Evolutionary conservation across 108 stramenopile genomes (phyloP).

Genomic region (Skeletonema marinoi): DNA sequence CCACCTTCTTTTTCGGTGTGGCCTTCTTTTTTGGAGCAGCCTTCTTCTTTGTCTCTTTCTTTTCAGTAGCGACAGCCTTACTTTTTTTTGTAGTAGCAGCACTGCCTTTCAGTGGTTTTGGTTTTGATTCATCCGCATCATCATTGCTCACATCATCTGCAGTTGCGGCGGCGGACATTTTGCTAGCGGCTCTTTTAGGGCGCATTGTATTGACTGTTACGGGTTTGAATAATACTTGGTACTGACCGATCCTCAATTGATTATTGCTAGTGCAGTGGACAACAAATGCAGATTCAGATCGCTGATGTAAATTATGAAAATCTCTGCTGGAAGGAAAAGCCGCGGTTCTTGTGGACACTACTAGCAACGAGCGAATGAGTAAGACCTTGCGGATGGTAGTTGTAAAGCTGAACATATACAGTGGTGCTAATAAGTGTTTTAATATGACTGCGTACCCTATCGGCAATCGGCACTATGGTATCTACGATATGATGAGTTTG

Average conservation of each 20-base stretch:
- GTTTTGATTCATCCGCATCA: not conserved
- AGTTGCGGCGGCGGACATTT: not conserved
- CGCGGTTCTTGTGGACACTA: too few species aligned
- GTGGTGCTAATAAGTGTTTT: too few species aligned
- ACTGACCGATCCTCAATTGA: not conserved
- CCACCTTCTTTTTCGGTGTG: not conserved
- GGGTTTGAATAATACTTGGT: not conserved
- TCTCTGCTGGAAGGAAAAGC: too few species aligned
- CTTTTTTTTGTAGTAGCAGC: not conserved
- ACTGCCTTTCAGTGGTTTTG: not conserved
- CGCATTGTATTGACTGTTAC: not conserved
- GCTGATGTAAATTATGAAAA: too few species aligned
- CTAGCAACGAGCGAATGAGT: too few species aligned
- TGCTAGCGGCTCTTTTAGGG: not conserved
- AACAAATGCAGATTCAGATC: too few species aligned
- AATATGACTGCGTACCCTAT: too few species aligned
- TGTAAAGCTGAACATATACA: too few species aligned
- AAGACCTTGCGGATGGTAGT: too few species aligned
- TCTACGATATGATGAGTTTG: too few species aligned
- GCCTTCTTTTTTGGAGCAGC: not conserved
- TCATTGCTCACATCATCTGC: not conserved
- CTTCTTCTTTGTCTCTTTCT: not conserved
- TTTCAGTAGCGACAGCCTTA: not conserved
- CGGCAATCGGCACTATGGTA: too few species aligned
- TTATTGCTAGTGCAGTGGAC: not conserved